Conservation (phyloP, 1,139 yeast species). For the Lodderomyces oxycetoniae region DNA sequence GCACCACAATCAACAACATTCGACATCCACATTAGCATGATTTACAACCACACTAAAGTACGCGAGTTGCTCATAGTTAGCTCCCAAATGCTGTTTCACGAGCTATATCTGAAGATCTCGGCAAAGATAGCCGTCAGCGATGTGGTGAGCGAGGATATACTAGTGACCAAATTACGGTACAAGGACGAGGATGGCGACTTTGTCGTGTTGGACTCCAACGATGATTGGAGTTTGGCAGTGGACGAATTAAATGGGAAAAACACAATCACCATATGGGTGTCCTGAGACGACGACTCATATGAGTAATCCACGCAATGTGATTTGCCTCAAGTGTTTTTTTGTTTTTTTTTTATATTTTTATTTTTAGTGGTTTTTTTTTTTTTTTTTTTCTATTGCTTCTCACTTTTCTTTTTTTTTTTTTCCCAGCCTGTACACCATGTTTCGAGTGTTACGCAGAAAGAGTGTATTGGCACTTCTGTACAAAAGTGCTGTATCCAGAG, state of each 20-base stretch:
- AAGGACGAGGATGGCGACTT: conserved; percentile 95
- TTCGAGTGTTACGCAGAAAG: conserved; percentile 1
- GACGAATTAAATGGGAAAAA: conserved; percentile 46
- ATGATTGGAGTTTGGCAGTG: conserved; percentile 58
- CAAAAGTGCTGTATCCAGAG: background rate
- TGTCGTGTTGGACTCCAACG: conserved; percentile 81
- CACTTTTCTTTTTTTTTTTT: background rate
- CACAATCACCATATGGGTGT: conserved; percentile 38
- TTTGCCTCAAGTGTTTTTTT: conserved; percentile 2
- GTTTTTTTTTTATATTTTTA: background rate
- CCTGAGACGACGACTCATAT: no score
- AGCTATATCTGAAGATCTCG: conserved; percentile 41
- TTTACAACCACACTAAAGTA: conserved; percentile 43
- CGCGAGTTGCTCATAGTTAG: conserved; percentile 37
- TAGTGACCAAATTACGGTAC: conserved; percentile 60
- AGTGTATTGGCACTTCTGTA: conserved; percentile 1
- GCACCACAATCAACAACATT: conserved; percentile 11
- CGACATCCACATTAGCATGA: conserved; percentile 43
- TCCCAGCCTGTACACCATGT: background rate
- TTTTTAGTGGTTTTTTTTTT: background rate
- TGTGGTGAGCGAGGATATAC: conserved; percentile 30
- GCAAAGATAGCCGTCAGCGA: conserved; percentile 31
- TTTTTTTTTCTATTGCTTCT: background rate
- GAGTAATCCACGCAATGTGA: conserved; percentile 4
- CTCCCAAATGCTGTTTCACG: conserved; percentile 40